Conservation (phyloP, 495 filamentous ascomycete genomes). For the Haplographium delicatum region DNA sequence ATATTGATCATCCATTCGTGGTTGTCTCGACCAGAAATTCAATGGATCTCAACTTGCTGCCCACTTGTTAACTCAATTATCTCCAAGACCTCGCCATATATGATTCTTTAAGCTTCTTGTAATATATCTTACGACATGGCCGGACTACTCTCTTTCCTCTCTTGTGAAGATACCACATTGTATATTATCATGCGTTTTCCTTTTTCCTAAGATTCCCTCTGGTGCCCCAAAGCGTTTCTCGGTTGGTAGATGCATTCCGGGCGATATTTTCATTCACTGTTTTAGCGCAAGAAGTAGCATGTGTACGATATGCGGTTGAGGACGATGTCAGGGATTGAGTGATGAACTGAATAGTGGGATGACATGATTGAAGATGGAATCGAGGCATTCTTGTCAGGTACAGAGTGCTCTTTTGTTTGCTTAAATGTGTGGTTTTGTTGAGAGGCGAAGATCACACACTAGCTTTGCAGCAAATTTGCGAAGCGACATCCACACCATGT, state of each 20-base stretch:
- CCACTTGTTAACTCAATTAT: not conserved
- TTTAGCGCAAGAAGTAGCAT: not conserved
- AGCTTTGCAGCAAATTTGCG: too few species aligned
- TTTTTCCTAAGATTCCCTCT: not conserved
- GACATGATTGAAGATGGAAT: too few species aligned
- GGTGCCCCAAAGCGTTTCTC: not conserved
- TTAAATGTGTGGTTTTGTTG: too few species aligned
- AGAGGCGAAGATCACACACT: too few species aligned
- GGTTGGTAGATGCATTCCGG: not conserved
- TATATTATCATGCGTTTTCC: not conserved
- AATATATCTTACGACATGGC: constrained; percentile 3
- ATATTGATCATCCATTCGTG: too few species aligned
- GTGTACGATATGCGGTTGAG: constrained; percentile 4
- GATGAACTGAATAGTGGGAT: too few species aligned
- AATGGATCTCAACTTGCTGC: too few species aligned
- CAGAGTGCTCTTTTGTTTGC: too few species aligned
- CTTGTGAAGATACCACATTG: constrained; percentile 3
- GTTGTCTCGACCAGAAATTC: too few species aligned
- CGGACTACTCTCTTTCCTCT: not conserved
- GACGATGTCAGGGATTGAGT: not conserved
- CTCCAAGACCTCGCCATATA: not conserved
- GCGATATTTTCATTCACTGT: not conserved
- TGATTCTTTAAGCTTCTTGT: constrained; percentile 2
- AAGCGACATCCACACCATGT: too few species aligned
- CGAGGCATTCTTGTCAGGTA: too few species aligned